Percentiles rank a stretch among this genome's conserved stretches.
Conservation (phyloP, 345 rosid species). For the Salix caprea region DNA sequence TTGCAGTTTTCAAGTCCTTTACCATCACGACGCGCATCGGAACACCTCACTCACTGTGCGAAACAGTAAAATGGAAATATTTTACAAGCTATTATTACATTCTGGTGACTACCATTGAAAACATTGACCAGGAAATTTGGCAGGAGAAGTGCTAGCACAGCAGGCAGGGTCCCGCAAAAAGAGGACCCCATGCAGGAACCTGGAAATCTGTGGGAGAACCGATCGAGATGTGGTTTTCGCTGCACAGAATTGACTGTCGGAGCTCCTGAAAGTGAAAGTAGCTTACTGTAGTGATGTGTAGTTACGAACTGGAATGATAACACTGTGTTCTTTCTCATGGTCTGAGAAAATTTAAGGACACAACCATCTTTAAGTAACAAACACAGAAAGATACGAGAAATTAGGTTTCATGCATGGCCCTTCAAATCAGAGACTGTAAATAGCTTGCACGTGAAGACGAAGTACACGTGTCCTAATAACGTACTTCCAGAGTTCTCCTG, state of each 20-base stretch:
- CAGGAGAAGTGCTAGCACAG: neutral
- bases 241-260: neutral
- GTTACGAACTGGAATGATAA: too few species aligned
- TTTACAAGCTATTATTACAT: neutral
- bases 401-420: neutral
- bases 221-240: neutral
- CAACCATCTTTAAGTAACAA: neutral
- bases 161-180: neutral
- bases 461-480: neutral
- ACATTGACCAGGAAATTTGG: neutral
- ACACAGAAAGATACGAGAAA: neutral
- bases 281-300: too few species aligned
- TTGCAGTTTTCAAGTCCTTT: fast-evolving
- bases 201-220: neutral
- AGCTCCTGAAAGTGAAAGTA: neutral
- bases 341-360: too few species aligned
- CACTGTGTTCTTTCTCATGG: too few species aligned
- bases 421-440: neutral
- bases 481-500: neutral
- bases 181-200: neutral
- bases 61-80: neutral
- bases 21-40: fast-evolving
- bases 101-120: neutral
- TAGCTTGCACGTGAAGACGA: neutral
- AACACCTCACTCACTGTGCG: too few species aligned